Evolutionary conservation across 2,329 filamentous ascomycete species (phyloP), one percentile per base, ranked within the genome.

Genomic region (Penicillium olsonii): DNA sequence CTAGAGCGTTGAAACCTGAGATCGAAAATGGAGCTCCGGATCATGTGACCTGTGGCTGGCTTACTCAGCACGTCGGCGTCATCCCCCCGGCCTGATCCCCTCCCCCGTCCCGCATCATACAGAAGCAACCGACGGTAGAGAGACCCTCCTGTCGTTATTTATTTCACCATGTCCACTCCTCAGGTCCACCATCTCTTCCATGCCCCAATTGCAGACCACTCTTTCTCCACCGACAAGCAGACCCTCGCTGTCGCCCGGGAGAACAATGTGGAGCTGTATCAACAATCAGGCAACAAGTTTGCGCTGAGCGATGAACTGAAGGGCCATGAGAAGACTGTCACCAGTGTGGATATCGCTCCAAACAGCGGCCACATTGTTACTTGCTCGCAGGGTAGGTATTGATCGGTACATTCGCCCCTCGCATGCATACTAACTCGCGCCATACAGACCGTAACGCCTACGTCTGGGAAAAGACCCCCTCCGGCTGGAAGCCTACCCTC

Each of bases 151-250:
- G 90, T 88, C 86, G 79, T 76, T 42, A 9, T 17, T 34, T 49
- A 49, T 42, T 42, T 37, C 71, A 80, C 45, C 52, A 97, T 97
- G 92, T 80, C 89, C 47, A 72, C 87, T 52, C 90, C 92, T 58
- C 90, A 97, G 80, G 88, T 95, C 51, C 90, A 97, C 76, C 92
- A 97, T 68, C 87, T 99, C 60, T 99, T 99, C 78, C 91, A 97
- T 78, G 85, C 87, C 63, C 91, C 92, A 54, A 96, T 99, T 68
- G 90, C 90, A 60, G 94, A 99, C 79, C 94, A 99, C 75, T 96
- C 92, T 50, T 99, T 99, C 83, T 96, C 92, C 58, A 85, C 90
- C 55, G 94, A 99, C 76, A 89, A 86, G 69, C 79, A 85, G 71
- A 92, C 87, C 22, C 82, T 99, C 50, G 94, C 94, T 50, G 92